Base-by-base conservation (phyloP, 805 yeast species). In the Cyberlindnera subsufficiens region DNA sequence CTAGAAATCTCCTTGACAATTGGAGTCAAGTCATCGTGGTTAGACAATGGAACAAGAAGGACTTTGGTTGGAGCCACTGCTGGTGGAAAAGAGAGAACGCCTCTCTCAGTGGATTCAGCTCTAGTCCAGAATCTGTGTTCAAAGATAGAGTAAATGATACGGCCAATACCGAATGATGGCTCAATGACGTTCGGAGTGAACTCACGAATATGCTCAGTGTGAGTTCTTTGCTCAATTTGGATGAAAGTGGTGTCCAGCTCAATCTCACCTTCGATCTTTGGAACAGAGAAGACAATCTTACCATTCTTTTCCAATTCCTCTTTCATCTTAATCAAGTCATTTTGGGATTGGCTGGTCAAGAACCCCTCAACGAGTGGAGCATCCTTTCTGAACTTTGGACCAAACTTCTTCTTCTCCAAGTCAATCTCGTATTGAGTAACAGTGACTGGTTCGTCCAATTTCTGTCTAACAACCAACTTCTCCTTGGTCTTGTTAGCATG, bases 161-260 rank as follows among this genome's bases (percentile, higher is more conserved):
- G 90, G 47, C 99, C 99, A 63, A 93, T 84, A 78, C 99, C 99
- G 61, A 93, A 93, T 6, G 99, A 93, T 49, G 99, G 99, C 72
- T 93, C 99, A 59, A 93, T 93, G 48, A 93, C 99, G 63, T 86
- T 89, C 49, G 99, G 99, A 53, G 87, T 86, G 70, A 70, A 93
- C 71, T 95, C 99, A 63, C 98, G 86, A 45, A 93, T 75, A 65
- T 90, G 96, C 69, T 88, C 96, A 39, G 83, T 82, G 61, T 80
- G 82, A 42, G 83, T 80, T 63, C 78, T 82, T 71, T 85, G 80
- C 56, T 77, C 86, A 60, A 93, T 88, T 52, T 73, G 72, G 52
- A 93, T 74, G 55, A 88, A 78, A 29, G 80, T 77, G 43, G 70
- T 66, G 56, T 83, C 96, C 46, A 93, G 70, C 64, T 83, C 96